Evolutionary conservation across 2,329 filamentous ascomycete genomes (phyloP), one percentile per base, ranked within the genome.

Genomic region (Ploettnerulaceae sp.): DNA sequence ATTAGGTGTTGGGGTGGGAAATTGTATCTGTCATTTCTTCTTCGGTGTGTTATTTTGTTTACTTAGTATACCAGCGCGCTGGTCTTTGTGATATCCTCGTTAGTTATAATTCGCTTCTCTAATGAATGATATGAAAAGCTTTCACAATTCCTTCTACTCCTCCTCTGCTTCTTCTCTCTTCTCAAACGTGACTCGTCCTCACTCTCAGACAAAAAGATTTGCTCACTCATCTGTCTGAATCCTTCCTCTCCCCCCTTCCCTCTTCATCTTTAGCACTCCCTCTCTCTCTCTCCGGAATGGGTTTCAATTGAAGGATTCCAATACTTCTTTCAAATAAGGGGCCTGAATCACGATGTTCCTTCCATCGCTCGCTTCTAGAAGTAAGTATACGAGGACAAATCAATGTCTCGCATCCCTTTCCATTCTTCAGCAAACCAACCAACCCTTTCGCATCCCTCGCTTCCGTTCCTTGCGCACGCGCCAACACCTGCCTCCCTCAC

Each of bases 11-110:
- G 3, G 25, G 7, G 31, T 18, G 15, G 24, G 3, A 18, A 20
- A 18, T 40, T 28, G 25, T 12, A 40, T 40, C n/a, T n/a, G n/a
- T n/a, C n/a, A 26, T 31, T 21, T 40, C 20, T 42, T 15, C 21
- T 42, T 34, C 29, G 32, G 18, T 33, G 14, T 41, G 28, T 25
- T 18, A 32, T 33, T 42, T n/a, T 25, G 29, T 25, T 11, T 17
- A 17, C 9, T 21, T 40, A 42, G 24, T 34, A 34, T 20, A 9
- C 39, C 29, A 42, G 39, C 25, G 34, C 39, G 39, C 39, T 42
- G 29, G 39, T 14, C 11, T 18, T 34, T 25, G 28, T 29, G 18
- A 14, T 21, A 34, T 32, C 18, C 29, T 42, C 29, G 17, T 33
- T 34, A 34, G 39, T 42, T 32, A 12, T 20, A 42, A 33, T 42